Evolutionary conservation across 371 early-diverging fungal genomes (phyloP), one percentile per base, ranked within the genome.

Genomic region (Smittium culicis): DNA sequence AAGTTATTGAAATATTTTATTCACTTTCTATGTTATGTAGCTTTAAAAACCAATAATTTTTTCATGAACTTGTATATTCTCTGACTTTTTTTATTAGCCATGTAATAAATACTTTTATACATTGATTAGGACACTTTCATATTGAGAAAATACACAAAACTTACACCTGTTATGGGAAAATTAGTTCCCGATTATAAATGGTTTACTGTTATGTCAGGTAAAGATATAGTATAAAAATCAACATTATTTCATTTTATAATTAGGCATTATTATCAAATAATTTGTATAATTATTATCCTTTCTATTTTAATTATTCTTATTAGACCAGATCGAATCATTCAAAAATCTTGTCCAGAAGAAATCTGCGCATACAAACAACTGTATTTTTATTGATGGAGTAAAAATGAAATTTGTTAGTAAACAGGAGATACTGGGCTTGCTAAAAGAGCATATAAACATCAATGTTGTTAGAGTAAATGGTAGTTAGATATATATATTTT

Each of bases 391-490:
- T 59, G 60, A 59, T 31, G 31, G 31, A 5, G 31, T 59, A n/a
- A 59, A 59, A 29, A 14, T 31, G n/a, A n/a, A 32, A 11, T 29
- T 14, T 17, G 71, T 81, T 32, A 71, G 73, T 45, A 69, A 59
- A 3, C 72, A 73, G 1, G 65, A 60, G 2, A 68, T 86, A 0
- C 34, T 80, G 54, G 66, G 70, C 20, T 65, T 76, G 61, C 70
- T 91, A 17, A 71, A 73, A n/a, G 79, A 81, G 34, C 88, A 89
- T 65, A 74, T 93, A 5, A 69, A 71, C 5, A 71, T 80, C 28
- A 87, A 88, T 68, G 70, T 84, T 20, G 79, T 91, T 34, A 68
- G 82, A 80, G 68, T 45, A 45, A 45, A 5, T 45, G 20, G n/a
- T n/a, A n/a, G n/a, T n/a, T n/a, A n/a, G n/a, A n/a, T n/a, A n/a